Base-by-base conservation (phyloP, 2,329 filamentous ascomycete genomes). In the Ceratocystis destructans region DNA sequence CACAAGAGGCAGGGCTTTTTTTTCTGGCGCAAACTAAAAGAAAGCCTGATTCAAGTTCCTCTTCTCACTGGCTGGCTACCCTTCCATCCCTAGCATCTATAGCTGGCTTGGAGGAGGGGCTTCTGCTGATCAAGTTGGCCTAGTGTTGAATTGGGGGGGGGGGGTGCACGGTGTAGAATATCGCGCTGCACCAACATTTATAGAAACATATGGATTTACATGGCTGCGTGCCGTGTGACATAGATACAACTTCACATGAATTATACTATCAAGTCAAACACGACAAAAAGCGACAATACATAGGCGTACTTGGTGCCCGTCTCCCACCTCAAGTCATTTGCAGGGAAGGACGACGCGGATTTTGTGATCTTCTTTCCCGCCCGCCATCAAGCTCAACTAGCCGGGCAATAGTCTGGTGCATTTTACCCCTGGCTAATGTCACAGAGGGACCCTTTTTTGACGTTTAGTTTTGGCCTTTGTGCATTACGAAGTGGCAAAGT, bases 71-170 rank as follows among this genome's bases (percentile, higher is more conserved):
- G 7, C 22, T 31, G 6, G 22, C 12, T 31, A 12, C 33, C 28
- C 55, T 31, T 59, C 37, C 4, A 41, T 41, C 37, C 37, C 37
- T 41, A 41, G 37, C 55, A 59, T 31, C n/a, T 31, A 37, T 25
- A 28, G 33, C 55, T 33, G 55, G 31, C 55, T 59, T 59, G 55
- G 28, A 59, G 55, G 55, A 59, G 55, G 55, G 25, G 20, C 48
- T 41, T 5, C 37, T 41, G 10, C 37, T 15, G 37, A 15, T 41
- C 37, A 15, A 15, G 37, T 15, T 41, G 37, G 46, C 22, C 46
- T 41, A 41, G 37, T 12, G 4, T 3, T 41, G 37, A 15, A 41
- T 25, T 2, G 22, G 22, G 22, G 22, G 22, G 22, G 22, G 22
- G 37, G 37, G 37, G 37, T 12, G 37, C 37, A 41, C 37, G 37